phyloP scores from a whole-genome alignment of 1,284 basidiomycete species.

The Cryptococcus maquisensis region DNA sequence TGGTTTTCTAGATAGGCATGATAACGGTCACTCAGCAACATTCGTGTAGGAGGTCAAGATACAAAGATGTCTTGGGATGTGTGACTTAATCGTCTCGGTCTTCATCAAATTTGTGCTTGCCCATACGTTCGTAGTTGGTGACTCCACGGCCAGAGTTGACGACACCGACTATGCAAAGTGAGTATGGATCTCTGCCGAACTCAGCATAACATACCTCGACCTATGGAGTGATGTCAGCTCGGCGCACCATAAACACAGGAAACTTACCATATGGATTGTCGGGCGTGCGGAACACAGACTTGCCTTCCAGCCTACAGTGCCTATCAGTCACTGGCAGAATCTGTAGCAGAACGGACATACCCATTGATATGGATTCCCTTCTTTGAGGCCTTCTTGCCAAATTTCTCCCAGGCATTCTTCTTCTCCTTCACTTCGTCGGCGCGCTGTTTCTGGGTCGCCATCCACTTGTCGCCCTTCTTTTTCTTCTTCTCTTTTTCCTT shows the following conservation, averaged over 20 bases:
- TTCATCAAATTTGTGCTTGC: constrained; percentile 73
- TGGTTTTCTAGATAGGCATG: not conserved
- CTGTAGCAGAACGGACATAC: constrained; percentile 37
- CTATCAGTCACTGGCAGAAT: constrained; percentile 2
- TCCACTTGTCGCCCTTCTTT: constrained; percentile 86
- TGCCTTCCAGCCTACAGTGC: constrained; percentile 60
- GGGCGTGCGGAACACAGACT: constrained; percentile 93
- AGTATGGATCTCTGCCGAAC: constrained; percentile 1
- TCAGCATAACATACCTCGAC: constrained; percentile 16
- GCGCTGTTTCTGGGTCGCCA: constrained; percentile 78
- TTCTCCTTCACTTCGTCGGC: constrained; percentile 84
- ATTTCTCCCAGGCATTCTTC: constrained; percentile 94
- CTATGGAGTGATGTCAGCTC: constrained; percentile 14
- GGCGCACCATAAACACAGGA: not conserved
- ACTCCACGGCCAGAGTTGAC: constrained; percentile 90
- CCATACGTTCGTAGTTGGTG: constrained; percentile 67
- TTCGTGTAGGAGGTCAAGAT: not conserved
- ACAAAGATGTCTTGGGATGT: no score
- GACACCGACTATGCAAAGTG: constrained; percentile 67
- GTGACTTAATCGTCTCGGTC: constrained; percentile 49
- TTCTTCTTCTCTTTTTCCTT: constrained; percentile 81
- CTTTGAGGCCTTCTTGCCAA: constrained; percentile 93
- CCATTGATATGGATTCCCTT: constrained; percentile 86
- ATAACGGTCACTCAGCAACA: not conserved
- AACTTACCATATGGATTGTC: constrained; percentile 86